Conservation (phyloP, 768 basidiomycete species). For the Hygrocybe punicea region DNA sequence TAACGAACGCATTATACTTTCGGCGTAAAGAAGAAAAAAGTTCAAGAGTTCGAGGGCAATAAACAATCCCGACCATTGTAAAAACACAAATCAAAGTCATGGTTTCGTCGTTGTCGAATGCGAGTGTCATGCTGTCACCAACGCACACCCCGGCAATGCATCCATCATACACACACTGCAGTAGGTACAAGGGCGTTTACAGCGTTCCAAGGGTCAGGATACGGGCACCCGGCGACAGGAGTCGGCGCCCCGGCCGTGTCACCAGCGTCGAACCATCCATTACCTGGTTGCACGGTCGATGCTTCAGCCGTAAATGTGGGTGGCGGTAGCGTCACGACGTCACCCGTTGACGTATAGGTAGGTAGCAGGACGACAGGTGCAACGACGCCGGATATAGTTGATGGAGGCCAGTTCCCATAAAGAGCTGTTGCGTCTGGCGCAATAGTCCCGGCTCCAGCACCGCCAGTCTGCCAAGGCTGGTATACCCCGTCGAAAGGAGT, state of each 20-base stretch:
- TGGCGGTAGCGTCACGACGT: conserved; percentile 60
- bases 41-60: too few species aligned
- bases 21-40: too few species aligned
- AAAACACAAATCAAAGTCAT: too few species aligned
- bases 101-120: too few species aligned
- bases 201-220: conserved; percentile 49
- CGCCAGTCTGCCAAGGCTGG: conserved; percentile 74
- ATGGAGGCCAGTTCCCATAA: conserved; percentile 65
- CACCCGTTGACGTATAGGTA: conserved; percentile 67
- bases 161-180: conserved; percentile 16
- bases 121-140: too few species aligned
- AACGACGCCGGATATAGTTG: conserved; percentile 50
- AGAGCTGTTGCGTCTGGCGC: conserved; percentile 46
- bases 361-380: conserved; percentile 48
- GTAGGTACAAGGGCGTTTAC: conserved; percentile 33
- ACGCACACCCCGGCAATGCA: too few species aligned
- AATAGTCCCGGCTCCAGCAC: conserved; percentile 66
- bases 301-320: conserved; percentile 46
- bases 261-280: conserved; percentile 79
- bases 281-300: conserved; percentile 15
- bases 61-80: too few species aligned
- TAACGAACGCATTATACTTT: too few species aligned
- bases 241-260: conserved; percentile 55
- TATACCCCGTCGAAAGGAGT: conserved; percentile 52
- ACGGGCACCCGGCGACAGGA: conserved; percentile 52